Conservation (phyloP, 305 asterid genomes). For the Solanum aculeatissimum region DNA sequence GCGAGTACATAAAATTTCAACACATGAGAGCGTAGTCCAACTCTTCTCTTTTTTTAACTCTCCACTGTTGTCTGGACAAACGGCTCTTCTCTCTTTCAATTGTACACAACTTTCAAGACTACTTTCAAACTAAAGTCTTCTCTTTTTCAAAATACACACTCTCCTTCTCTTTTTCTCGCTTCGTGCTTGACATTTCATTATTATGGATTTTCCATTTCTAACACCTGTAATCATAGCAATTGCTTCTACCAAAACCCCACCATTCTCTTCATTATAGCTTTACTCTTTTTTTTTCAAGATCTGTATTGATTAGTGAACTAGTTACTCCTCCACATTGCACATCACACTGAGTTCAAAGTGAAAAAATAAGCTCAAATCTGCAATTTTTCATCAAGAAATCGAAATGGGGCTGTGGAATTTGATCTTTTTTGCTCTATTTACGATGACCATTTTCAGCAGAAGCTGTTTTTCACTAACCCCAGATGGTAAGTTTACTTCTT, state of each 20-base stretch:
- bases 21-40: neutral
- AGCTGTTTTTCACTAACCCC: slow-evolving; percentile 51
- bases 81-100: slow-evolving; percentile 29
- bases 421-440: slow-evolving; percentile 28
- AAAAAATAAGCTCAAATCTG: neutral
- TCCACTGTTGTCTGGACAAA: slow-evolving; percentile 18
- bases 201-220: slow-evolving; percentile 35
- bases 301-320: neutral
- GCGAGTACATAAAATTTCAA: neutral
- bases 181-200: slow-evolving; percentile 19
- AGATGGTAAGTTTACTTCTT: slow-evolving; percentile 48
- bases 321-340: neutral
- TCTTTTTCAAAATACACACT: neutral
- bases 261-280: slow-evolving; percentile 15
- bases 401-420: slow-evolving; percentile 31
- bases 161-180: neutral
- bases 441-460: slow-evolving; percentile 33
- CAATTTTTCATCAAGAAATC: slow-evolving; percentile 23
- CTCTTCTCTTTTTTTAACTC: neutral
- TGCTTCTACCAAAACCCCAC: slow-evolving; percentile 25
- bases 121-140: slow-evolving; percentile 28
- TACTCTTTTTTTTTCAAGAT: neutral
- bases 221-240: slow-evolving; percentile 31
- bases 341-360: neutral
- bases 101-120: slow-evolving; percentile 32